phyloP scores from a whole-genome alignment of 2,329 filamentous ascomycete species.

The Fusarium falciforme region DNA sequence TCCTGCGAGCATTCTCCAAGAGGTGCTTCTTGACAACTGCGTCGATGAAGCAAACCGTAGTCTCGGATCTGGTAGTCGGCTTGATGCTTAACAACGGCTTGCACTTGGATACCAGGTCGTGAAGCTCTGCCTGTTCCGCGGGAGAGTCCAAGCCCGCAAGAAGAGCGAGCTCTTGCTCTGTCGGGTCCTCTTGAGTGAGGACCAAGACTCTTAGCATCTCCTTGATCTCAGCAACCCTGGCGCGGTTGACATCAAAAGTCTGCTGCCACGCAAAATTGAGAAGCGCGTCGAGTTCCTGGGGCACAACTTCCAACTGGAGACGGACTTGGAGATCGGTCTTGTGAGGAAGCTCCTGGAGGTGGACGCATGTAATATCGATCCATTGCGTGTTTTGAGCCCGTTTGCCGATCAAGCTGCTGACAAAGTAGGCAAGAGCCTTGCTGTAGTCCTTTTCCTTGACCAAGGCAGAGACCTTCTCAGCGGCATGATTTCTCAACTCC shows the following conservation, averaged over 20 bases:
- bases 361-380: constrained; percentile 57
- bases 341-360: constrained; percentile 53
- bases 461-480: constrained; percentile 50
- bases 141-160: constrained; percentile 50
- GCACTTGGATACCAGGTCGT: constrained; percentile 51
- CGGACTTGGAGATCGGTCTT: constrained; percentile 54
- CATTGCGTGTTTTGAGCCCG: constrained; percentile 57
- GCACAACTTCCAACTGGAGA: constrained; percentile 52
- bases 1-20: constrained; percentile 49
- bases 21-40: constrained; percentile 53
- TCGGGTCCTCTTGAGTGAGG: constrained; percentile 55
- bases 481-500: constrained; percentile 43
- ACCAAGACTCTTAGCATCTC: constrained; percentile 56
- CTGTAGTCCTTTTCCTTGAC: constrained; percentile 53
- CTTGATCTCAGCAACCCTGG: constrained; percentile 52
- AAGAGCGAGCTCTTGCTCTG: constrained; percentile 51
- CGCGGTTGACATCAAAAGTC: constrained; percentile 48
- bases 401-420: constrained; percentile 55
- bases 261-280: constrained; percentile 53
- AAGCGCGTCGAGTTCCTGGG: constrained; percentile 52
- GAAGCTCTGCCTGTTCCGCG: constrained; percentile 50
- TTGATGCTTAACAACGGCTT: constrained; percentile 49
- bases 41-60: constrained; percentile 20
- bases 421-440: constrained; percentile 55
- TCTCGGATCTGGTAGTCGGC: constrained; percentile 38